These are phyloP conservation scores for Quercus agrifolia DNA, from an alignment of 306 rosid species.

Conservation along the genomic window DNA sequence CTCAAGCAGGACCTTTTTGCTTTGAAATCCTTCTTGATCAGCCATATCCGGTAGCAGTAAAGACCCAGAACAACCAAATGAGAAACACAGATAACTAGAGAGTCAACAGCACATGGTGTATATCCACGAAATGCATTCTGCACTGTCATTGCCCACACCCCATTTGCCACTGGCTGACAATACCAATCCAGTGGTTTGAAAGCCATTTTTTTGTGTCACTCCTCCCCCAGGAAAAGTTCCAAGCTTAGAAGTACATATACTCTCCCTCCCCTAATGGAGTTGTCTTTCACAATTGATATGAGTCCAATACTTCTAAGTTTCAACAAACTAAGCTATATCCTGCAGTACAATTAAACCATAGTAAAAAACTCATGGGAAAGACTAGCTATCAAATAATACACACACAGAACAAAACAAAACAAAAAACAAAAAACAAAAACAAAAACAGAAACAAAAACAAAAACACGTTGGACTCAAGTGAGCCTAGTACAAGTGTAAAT, in stretches of 20 bases:
- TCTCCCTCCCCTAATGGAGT: conserved; percentile 22
- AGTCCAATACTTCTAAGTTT: conserved; percentile 21
- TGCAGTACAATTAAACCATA: background rate
- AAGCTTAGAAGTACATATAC: conserved; percentile 18
- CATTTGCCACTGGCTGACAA: conserved; percentile 76
- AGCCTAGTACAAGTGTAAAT: background rate
- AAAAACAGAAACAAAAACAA: too few species aligned
- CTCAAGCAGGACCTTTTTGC: conserved; percentile 64
- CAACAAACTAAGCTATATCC: conserved; percentile 11
- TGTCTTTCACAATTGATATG: conserved; percentile 7
- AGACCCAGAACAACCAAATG: conserved; percentile 68
- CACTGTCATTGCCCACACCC: conserved; percentile 72
- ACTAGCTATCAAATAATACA: background rate
- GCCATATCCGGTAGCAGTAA: conserved; percentile 75
- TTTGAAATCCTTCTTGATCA: conserved; percentile 61
- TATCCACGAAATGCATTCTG: conserved; percentile 82
- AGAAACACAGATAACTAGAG: conserved; percentile 62
- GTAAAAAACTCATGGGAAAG: background rate
- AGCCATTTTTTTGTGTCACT: conserved; percentile 52
- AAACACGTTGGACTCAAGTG: background rate
- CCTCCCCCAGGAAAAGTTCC: conserved; percentile 13
- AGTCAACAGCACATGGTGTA: conserved; percentile 81
- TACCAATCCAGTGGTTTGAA: conserved; percentile 72
- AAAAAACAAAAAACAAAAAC: too few species aligned
- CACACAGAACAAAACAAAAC: background rate